Evolutionary conservation across 2,329 filamentous ascomycete species (phyloP), one percentile per base, ranked within the genome.

Genomic region (Hirsutella minnesotensis): DNA sequence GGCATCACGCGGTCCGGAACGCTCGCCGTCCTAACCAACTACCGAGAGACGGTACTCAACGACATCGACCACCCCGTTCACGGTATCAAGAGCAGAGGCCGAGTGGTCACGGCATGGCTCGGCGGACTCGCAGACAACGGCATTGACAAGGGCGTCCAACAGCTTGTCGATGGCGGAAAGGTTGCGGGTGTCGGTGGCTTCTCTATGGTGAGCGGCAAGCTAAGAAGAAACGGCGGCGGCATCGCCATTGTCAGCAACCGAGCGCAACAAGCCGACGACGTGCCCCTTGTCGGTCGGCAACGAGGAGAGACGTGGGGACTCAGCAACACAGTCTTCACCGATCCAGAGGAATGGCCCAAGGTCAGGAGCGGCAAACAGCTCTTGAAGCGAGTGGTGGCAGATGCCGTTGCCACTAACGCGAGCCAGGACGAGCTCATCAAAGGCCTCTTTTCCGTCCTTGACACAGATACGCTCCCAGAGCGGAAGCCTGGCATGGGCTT

Each of bases 11-110:
- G 70, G 49, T 61, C 67, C 3, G 79, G 79, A 12, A 69, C 73
- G 44, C 66, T 83, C 43, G 78, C 79, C 9, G 71, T 81, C 12
- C 66, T 83, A 45, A 83, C 79, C 44, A 83, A 83, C 61, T 83
- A 77, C 54, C 72, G 77, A 45, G 79, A 83, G 61, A 65, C 63
- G 20, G 60, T 67, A 43, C 53, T 65, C 19, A 55, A 69, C 44
- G 71, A 77, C 53, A 62, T 64, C 3, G 62, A 64, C 15, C 71
- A 75, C 48, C 72, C 73, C 3, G 61, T 81, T 27, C 62, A 68
- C 54, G 75, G 69, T 16, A 61, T 66, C 46, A 72, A 69, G 52
- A 81, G 76, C 55, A 70, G 79, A 42, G 79, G 79, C 40, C 72
- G 67, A 39, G 78, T 83, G 68, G 77, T 80, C 24, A 82, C 71